These are phyloP conservation scores for Coemansia sp. DNA, from an alignment of 192 early-diverging fungal genomes.

Conservation along the genomic window DNA sequence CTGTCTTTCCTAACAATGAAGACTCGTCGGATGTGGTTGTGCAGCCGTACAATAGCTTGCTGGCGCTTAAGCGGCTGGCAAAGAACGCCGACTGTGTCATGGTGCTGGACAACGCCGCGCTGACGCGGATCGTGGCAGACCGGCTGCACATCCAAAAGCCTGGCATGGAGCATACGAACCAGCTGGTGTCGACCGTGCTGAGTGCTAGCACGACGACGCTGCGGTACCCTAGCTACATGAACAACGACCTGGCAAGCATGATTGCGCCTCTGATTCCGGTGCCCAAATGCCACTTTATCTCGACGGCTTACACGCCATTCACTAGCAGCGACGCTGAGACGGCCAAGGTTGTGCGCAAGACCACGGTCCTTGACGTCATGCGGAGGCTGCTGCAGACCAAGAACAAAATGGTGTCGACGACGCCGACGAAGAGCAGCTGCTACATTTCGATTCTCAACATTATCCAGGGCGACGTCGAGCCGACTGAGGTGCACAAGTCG, in stretches of 20 bases:
- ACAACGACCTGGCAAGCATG: conserved; percentile 97
- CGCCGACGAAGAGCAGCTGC: conserved; percentile 88
- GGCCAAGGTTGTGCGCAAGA: conserved; percentile 93
- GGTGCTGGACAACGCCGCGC: conserved; percentile 94
- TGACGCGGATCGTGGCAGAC: conserved; percentile 91
- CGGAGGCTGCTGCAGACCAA: conserved; percentile 93
- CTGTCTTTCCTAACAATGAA: conserved; percentile 73
- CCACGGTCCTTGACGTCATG: conserved; percentile 98
- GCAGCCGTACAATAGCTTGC: conserved; percentile 98
- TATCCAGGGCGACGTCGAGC: conserved; percentile 98
- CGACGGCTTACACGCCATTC: conserved; percentile 96
- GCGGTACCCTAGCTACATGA: conserved; percentile 99
- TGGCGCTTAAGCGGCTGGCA: conserved; percentile 89
- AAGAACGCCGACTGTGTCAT: conserved; percentile 95
- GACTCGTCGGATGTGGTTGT: conserved; percentile 92
- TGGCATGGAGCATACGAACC: conserved; percentile 94
- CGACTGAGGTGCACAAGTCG: conserved; percentile 99
- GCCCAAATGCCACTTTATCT: conserved; percentile 96
- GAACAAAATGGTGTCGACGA: conserved; percentile 96
- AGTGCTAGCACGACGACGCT: conserved; percentile 94
- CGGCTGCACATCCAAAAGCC: conserved; percentile 92
- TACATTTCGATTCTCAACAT: conserved; percentile 99
- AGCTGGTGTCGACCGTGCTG: conserved; percentile 99
- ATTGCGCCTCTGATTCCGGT: conserved; percentile 96
- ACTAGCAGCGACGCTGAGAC: conserved; percentile 89